Evolutionary conservation across 139 green algal genomes (phyloP), one percentile per base, ranked within the genome.

Genomic region (Klebsormidium nitens): DNA sequence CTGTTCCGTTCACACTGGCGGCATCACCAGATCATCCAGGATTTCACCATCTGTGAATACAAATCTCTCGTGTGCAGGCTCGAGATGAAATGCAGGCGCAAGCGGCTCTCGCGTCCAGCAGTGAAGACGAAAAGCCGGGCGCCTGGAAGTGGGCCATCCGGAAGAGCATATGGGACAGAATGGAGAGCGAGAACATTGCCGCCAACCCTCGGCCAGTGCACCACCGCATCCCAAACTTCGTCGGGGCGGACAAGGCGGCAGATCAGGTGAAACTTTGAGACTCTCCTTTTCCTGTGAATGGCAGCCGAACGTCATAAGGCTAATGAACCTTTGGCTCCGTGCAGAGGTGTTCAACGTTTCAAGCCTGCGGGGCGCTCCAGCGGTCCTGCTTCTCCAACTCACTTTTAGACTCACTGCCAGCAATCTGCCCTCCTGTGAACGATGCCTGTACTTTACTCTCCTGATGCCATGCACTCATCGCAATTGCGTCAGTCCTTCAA

Each of bases 221-320:
- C 70, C 85, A 93, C 72, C 77, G 88, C 59, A 93, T 93, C 56
- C 88, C 88, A 36, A 93, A 93, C 72, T 93, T 91, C 64, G 79
- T 87, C 14, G 81, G 84, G 23, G 84, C 88, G 5, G 81, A 87
- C 11, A 6, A 79, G 39, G 88, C 88, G 57, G 88, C 88, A 2
- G 70, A 80, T 23, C 74, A 63, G 42, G 42, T 50, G 14, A 50
- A 14, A 50, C 14, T 14, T 50, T 14, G 8, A 26, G 42, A 8
- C 8, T 50, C 14, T 14, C 11, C 14, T 8, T 50, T 50, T 14
- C 42, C 42, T 26, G 11, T 14, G 42, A 8, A 50, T 14, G 42
- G 8, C 11, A 14, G 11, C 42, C 14, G 14, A 8, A 50, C 42
- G 42, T 26, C 11, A 50, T 14, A 50, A 8, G 42, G 42, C 42